These are phyloP conservation scores for Tulasnella sp. DNA, from an alignment of 768 basidiomycete genomes.

Conservation along the genomic window DNA sequence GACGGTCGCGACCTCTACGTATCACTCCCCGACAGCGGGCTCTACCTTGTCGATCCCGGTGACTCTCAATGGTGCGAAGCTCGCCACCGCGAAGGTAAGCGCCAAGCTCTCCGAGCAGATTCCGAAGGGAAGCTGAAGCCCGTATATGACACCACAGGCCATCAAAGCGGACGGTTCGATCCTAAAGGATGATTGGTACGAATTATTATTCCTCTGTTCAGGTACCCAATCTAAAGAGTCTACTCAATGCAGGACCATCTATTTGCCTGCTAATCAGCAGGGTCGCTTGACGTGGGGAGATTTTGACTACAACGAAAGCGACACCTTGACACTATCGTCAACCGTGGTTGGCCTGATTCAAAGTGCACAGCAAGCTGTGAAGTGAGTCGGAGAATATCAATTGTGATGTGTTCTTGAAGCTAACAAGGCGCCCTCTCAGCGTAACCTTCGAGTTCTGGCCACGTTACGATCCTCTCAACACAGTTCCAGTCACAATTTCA, in stretches of 20 bases:
- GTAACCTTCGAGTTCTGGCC: slow-evolving; percentile 1
- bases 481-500: neutral
- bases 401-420: neutral
- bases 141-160: neutral
- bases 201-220: neutral
- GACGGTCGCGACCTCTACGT: neutral
- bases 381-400: neutral
- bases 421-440: neutral
- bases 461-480: neutral
- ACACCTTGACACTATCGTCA: neutral
- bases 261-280: neutral
- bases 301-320: neutral
- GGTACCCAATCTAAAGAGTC: neutral
- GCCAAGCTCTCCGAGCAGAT: too few relatives aligned
- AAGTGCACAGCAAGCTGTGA: neutral
- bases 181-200: neutral
- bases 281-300: neutral
- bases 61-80: neutral
- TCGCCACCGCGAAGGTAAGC: neutral
- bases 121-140: too few relatives aligned
- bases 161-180: neutral
- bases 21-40: neutral
- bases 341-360: neutral
- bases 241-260: neutral
- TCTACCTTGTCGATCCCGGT: neutral